Percentiles rank a stretch among this genome's conserved stretches.
Conservation (phyloP, 2,329 filamentous ascomycete species). For the Penicillium sclerotigenum region DNA sequence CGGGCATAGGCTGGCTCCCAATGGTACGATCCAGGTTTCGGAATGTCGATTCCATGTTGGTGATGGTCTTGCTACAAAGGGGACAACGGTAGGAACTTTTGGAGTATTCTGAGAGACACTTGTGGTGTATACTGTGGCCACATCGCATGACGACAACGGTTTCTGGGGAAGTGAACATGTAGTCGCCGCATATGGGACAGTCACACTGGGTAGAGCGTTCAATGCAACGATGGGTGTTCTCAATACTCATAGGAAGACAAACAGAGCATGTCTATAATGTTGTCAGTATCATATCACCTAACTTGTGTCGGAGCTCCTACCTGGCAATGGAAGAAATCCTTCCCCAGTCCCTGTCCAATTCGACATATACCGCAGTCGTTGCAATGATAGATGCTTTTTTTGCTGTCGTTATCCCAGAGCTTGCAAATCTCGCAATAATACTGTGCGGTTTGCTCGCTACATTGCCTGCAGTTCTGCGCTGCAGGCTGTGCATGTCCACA, state of each 20-base stretch:
- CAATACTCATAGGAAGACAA: conserved; percentile 85
- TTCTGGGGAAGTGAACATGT: conserved; percentile 87
- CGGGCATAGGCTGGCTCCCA: conserved; percentile 84
- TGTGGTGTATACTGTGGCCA: conserved; percentile 90
- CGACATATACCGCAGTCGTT: conserved; percentile 93
- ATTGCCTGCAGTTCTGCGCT: conserved; percentile 72
- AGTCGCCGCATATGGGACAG: conserved; percentile 94
- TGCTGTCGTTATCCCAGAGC: conserved; percentile 90
- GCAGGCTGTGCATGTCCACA: conserved; percentile 82
- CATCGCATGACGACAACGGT: conserved; percentile 93
- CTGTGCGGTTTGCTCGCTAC: conserved; percentile 72
- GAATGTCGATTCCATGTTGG: conserved; percentile 96
- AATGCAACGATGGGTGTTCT: conserved; percentile 85
- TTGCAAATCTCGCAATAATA: conserved; percentile 96
- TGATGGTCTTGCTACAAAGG: conserved; percentile 92
- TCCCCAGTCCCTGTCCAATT: conserved; percentile 83
- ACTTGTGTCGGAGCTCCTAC: conserved; percentile 48
- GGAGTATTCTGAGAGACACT: conserved; percentile 85
- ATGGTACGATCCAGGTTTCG: conserved; percentile 86
- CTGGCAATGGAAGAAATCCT: conserved; percentile 98
- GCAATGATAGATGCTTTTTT: conserved; percentile 94
- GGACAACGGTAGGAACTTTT: conserved; percentile 91
- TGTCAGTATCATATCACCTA: conserved; percentile 14
- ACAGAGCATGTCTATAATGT: conserved; percentile 74
- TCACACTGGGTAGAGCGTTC: conserved; percentile 92